Conservation (phyloP, 192 early-diverging fungal genomes). For the Coemansia erecta region DNA sequence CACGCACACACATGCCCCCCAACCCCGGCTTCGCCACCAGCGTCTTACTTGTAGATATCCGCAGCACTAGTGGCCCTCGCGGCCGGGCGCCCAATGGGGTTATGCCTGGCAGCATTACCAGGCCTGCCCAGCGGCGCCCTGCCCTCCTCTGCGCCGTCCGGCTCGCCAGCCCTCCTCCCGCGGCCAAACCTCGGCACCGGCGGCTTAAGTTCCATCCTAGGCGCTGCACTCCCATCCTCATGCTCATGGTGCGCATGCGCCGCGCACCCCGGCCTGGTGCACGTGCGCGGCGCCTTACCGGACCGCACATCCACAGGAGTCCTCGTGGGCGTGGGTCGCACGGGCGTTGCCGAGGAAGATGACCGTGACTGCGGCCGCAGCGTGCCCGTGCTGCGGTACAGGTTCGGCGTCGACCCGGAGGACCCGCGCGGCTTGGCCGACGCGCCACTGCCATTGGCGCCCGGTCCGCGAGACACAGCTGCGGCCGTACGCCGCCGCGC, state of each 20-base stretch:
- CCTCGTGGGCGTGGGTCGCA: conserved; percentile 11
- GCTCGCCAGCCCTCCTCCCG: conserved; percentile 2
- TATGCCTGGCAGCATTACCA: neutral
- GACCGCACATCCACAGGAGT: conserved; percentile 46
- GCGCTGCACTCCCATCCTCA: conserved; percentile 24
- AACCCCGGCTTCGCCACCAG: neutral
- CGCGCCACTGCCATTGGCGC: neutral
- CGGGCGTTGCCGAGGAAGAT: neutral
- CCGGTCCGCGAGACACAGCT: too few relatives aligned
- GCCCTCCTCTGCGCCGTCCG: too few relatives aligned
- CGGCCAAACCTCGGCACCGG: conserved; percentile 43
- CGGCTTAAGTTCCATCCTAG: conserved; percentile 52
- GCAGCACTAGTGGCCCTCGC: conserved; percentile 7
- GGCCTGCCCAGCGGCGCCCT: neutral
- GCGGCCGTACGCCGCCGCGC: too few relatives aligned
- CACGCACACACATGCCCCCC: neutral
- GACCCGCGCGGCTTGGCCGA: neutral
- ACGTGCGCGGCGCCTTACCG: conserved; percentile 30
- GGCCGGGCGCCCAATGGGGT: neutral
- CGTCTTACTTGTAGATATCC: conserved; percentile 35
- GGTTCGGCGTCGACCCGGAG: neutral
- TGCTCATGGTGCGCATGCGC: conserved; percentile 52
- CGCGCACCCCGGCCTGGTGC: conserved; percentile 50
- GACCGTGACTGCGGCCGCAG: conserved; percentile 1
- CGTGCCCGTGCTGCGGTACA: conserved; percentile 1